These are phyloP conservation scores for Aureobasidium leucospermi DNA, from an alignment of 2,329 filamentous ascomycete species.

Conservation along the genomic window DNA sequence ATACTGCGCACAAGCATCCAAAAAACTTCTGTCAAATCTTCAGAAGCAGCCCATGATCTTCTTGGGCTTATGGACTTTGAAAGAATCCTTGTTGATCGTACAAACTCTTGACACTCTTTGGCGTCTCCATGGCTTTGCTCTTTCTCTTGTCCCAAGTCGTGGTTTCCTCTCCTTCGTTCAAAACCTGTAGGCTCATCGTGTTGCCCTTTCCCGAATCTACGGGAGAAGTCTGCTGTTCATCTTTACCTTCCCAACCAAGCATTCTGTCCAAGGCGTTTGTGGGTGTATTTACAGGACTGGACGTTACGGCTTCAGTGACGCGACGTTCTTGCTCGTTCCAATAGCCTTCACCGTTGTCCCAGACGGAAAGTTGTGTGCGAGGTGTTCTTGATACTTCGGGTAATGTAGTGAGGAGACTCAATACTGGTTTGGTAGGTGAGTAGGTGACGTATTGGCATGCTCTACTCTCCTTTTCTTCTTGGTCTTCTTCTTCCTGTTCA, in stretches of 20 bases:
- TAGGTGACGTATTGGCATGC: background rate
- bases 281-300: background rate
- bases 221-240: background rate
- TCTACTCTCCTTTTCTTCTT: background rate
- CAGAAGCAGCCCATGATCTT: background rate
- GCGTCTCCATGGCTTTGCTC: background rate
- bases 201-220: background rate
- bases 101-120: background rate
- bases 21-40: background rate
- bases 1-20: background rate
- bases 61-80: background rate
- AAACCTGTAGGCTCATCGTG: background rate
- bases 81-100: slow-evolving; percentile 3
- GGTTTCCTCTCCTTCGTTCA: background rate
- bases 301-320: background rate
- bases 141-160: background rate
- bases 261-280: background rate
- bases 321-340: background rate
- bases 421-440: background rate
- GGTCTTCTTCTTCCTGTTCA: background rate
- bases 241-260: background rate
- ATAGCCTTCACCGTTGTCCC: background rate
- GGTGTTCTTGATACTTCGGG: background rate
- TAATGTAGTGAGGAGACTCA: background rate
- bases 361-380: background rate